A percentile compares a stretch with the other conserved stretches of the same genome.
These are phyloP conservation scores for Collybia nuda DNA, from an alignment of 768 basidiomycete genomes.

Conservation along the genomic window DNA sequence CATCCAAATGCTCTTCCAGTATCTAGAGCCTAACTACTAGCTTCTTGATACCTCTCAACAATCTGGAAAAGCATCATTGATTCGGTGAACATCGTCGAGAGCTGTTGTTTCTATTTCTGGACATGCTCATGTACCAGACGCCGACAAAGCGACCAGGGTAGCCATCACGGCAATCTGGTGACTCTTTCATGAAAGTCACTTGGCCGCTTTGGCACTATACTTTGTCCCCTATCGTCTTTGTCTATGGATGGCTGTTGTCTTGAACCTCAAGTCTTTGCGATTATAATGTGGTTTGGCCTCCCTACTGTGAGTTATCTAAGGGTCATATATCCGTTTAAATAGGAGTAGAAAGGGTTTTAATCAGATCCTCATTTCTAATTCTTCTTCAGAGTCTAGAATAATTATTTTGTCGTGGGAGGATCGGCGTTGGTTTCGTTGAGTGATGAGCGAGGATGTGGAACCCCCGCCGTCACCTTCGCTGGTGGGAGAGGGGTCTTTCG, in stretches of 20 bases:
- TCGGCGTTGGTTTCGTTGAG: not conserved
- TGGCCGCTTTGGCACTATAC: too few relatives aligned
- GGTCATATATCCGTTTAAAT: not conserved
- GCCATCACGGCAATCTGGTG: not conserved
- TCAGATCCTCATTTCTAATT: constrained; percentile 9
- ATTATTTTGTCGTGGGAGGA: constrained; percentile 21
- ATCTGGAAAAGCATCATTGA: constrained; percentile 2
- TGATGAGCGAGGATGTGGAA: not conserved
- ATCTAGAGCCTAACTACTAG: constrained; percentile 1
- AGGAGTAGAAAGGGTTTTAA: not conserved
- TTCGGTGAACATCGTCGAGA: constrained; percentile 2
- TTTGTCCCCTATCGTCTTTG: too few relatives aligned
- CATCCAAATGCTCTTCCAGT: not conserved
- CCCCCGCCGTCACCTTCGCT: too few relatives aligned
- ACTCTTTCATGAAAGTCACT: too few relatives aligned
- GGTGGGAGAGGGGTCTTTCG: too few relatives aligned
- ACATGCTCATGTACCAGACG: not conserved
- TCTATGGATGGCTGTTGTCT: too few relatives aligned
- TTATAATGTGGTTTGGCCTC: not conserved
- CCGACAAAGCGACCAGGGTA: too few relatives aligned
- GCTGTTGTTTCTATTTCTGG: not conserved
- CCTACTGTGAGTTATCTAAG: too few relatives aligned
- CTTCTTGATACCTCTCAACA: not conserved
- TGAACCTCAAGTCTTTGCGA: too few relatives aligned
- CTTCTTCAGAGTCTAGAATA: constrained; percentile 36